Percentiles rank a stretch among this genome's conserved stretches.
phyloP scores from a whole-genome alignment of 495 filamentous ascomycete species.

The Penicillium fimorum region DNA sequence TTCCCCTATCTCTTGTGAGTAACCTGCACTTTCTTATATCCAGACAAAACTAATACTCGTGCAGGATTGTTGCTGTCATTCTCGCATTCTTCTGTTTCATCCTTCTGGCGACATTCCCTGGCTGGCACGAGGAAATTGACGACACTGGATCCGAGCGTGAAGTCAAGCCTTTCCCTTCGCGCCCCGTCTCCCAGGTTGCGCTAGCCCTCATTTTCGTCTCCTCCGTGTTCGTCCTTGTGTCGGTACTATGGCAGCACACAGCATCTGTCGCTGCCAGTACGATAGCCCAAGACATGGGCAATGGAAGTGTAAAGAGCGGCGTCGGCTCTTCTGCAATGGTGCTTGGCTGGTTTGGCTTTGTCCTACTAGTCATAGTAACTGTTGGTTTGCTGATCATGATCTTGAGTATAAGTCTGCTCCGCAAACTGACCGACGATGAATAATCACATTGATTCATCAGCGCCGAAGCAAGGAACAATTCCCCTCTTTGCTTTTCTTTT shows the following conservation, averaged over 20 bases:
- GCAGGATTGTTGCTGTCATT: slow-evolving; percentile 66
- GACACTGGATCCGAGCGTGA: slow-evolving; percentile 54
- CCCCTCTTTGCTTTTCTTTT: slow-evolving; percentile 23
- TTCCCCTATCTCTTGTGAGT: slow-evolving; percentile 69
- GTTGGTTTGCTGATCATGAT: slow-evolving; percentile 96
- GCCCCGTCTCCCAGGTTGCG: slow-evolving; percentile 64
- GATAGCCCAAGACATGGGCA: slow-evolving; percentile 92
- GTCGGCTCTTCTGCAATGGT: slow-evolving; percentile 94
- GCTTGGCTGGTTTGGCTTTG: slow-evolving; percentile 95
- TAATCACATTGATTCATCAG: slow-evolving; percentile 13
- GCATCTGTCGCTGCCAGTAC: slow-evolving; percentile 91
- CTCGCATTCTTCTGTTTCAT: slow-evolving; percentile 69
- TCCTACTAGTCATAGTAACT: slow-evolving; percentile 85
- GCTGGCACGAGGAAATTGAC: slow-evolving; percentile 67
- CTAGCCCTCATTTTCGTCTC: slow-evolving; percentile 66
- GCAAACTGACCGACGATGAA: slow-evolving; percentile 52
- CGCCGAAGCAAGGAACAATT: neutral
- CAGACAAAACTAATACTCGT: slow-evolving; percentile 7
- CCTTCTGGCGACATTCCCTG: slow-evolving; percentile 69
- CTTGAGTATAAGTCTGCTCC: slow-evolving; percentile 74
- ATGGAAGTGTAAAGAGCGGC: slow-evolving; percentile 83
- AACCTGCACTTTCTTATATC: neutral
- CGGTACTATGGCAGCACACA: slow-evolving; percentile 76
- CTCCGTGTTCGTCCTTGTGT: slow-evolving; percentile 68
- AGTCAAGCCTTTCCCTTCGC: slow-evolving; percentile 67